Base-by-base conservation (phyloP, 1,139 yeast genomes). In the Yamadazyma diddensiae region DNA sequence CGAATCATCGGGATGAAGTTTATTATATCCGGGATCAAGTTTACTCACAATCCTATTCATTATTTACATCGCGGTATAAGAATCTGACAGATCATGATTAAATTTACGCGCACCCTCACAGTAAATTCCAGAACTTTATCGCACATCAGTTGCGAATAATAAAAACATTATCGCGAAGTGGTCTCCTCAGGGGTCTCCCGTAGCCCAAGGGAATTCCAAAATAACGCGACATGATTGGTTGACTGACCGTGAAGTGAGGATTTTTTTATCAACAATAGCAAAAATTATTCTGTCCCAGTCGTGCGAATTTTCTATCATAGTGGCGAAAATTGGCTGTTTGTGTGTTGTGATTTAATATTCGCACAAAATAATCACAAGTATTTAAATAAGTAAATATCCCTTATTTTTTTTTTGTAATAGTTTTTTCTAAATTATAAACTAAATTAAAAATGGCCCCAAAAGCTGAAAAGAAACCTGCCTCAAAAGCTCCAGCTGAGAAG, bases 401-500 rank as follows among this genome's bases (percentile, higher is more conserved):
- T 36, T 36, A 23, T 29, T 23, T 28, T 28, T 26, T 25, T 23
- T 21, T 27, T 21, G 31, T 34, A 33, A 17, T n/a, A 24, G 8
- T 21, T 21, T 21, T 18, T 7, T 7, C 9, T 18, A 7, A 18
- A 18, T 6, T 7, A 18, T 18, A 6, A 7, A 21, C 6, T n/a
- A 16, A 2, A 29, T 16, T 15, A n/a, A 38, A 16, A 75, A 90
- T 90, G 97, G 94, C 96, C 59, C 94, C 96, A 67, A 87, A 86
- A 73, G 92, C 95, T 70, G 95, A 88, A 73, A 87, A 88, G 84
- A 86, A 87, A 79, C 96, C 96, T 62, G 97, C 97, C 65, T 88
- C 96, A 55, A 90, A 90, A 77, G 95, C 96, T 57, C 95, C 94
- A 65, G 95, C 95, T 71, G 95, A 85, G 71, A 88, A 90, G 83